phyloP scores from a whole-genome alignment of 805 yeast species.

The Maudiozyma turicensis region DNA sequence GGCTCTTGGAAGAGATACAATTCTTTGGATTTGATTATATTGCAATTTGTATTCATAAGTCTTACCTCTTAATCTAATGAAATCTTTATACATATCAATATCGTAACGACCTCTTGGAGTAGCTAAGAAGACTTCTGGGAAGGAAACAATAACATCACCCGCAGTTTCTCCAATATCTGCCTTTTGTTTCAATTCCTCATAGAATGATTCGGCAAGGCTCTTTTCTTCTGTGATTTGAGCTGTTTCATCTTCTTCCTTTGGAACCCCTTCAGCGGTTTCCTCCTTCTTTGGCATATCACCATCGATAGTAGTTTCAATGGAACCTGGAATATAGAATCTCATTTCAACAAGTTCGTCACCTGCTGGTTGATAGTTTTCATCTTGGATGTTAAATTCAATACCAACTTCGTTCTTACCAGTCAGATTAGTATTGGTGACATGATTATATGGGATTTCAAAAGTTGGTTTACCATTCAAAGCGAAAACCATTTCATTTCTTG shows the following conservation, averaged over 20 bases:
- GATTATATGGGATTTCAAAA: slow-evolving; percentile 80
- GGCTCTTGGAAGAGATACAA: slow-evolving; percentile 86
- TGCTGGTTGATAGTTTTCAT: slow-evolving; percentile 48
- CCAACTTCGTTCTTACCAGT: slow-evolving; percentile 93
- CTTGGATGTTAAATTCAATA: slow-evolving; percentile 63
- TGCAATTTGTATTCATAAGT: slow-evolving; percentile 95
- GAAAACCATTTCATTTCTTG: slow-evolving; percentile 83
- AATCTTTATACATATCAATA: slow-evolving; percentile 81
- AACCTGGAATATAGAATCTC: slow-evolving; percentile 90
- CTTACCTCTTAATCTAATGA: slow-evolving; percentile 89
- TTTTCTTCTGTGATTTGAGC: slow-evolving; percentile 27
- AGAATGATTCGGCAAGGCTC: slow-evolving; percentile 74
- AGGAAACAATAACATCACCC: slow-evolving; percentile 91
- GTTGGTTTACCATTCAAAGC: slow-evolving; percentile 79
- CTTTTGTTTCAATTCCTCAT: slow-evolving; percentile 82
- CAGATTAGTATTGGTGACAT: slow-evolving; percentile 74
- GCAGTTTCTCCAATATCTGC: slow-evolving; percentile 93
- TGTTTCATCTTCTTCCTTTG: slow-evolving; percentile 17
- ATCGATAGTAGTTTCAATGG: slow-evolving; percentile 41
- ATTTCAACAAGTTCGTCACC: slow-evolving; percentile 96
- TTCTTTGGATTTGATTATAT: slow-evolving; percentile 79
- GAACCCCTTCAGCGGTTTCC: slow-evolving; percentile 26
- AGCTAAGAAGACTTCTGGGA: slow-evolving; percentile 80
- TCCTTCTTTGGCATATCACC: slow-evolving; percentile 11
- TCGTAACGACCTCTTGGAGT: slow-evolving; percentile 99